phyloP scores from a whole-genome alignment of 2,329 filamentous ascomycete species.

The Thielaviopsis musarum region DNA sequence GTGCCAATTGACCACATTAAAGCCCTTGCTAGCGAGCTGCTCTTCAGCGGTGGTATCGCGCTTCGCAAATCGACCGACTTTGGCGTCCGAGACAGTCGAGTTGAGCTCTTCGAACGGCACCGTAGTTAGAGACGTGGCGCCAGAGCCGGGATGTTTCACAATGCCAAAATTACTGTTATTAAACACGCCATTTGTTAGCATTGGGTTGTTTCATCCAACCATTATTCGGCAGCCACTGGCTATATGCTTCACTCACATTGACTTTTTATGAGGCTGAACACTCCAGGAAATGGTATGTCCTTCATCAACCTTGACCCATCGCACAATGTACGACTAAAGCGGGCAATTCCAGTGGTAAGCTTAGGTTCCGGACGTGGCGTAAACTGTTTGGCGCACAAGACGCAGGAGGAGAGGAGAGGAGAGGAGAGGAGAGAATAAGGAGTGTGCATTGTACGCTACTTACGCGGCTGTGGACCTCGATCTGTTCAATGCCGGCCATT shows the following conservation, averaged over 20 bases:
- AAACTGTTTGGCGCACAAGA: too few relatives aligned
- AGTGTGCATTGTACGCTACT: background rate
- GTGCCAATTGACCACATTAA: constrained; percentile 63
- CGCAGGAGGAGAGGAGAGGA: too few relatives aligned
- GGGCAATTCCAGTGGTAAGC: constrained; percentile 6
- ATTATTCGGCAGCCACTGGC: background rate
- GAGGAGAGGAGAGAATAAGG: too few relatives aligned
- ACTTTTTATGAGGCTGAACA: constrained; percentile 94
- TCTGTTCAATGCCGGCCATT: constrained; percentile 91
- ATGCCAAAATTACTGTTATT: constrained; percentile 73
- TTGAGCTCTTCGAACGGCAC: constrained; percentile 27
- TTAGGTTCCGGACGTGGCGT: too few relatives aligned
- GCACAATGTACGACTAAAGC: constrained; percentile 81
- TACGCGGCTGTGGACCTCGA: constrained; percentile 97
- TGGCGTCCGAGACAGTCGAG: constrained; percentile 27
- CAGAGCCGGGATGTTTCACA: constrained; percentile 83
- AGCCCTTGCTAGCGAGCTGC: constrained; percentile 47
- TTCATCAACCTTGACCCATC: constrained; percentile 85
- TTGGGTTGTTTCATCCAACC: background rate
- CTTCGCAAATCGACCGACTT: constrained; percentile 31
- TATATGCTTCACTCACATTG: constrained; percentile 41
- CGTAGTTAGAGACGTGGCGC: constrained; percentile 31
- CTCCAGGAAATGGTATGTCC: constrained; percentile 95
- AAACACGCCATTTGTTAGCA: background rate
- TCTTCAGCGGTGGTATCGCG: constrained; percentile 46